Evolutionary conservation across 805 yeast species (phyloP).

Genomic region (Zygosaccharomyces kombuchaensis): DNA sequence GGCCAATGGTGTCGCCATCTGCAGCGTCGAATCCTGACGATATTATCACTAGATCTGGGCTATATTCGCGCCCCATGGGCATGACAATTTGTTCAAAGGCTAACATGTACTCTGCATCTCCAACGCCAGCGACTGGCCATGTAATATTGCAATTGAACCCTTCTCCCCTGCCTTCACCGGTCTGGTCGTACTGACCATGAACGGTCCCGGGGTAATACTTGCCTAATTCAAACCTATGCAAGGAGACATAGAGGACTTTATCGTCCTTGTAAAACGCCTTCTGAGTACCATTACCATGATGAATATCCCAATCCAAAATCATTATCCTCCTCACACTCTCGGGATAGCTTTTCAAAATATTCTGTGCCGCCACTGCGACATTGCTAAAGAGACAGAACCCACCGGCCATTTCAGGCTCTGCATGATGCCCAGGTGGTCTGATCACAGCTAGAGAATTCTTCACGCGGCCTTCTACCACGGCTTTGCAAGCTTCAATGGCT

Average conservation of each 20-base stretch:
- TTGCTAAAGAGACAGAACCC: conserved; percentile 95
- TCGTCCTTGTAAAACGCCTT: conserved; percentile 86
- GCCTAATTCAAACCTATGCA: conserved; percentile 91
- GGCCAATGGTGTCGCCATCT: conserved; percentile 95
- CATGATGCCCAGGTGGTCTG: conserved; percentile 99
- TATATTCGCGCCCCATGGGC: conserved; percentile 85
- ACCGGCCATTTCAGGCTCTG: conserved; percentile 95
- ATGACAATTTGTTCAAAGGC: conserved; percentile 82
- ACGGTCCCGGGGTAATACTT: conserved; percentile 90
- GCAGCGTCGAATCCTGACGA: conserved; percentile 99
- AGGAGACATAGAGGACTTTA: conserved; percentile 81
- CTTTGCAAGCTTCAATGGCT: conserved; percentile 90
- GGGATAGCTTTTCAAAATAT: conserved; percentile 75
- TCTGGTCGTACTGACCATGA: conserved; percentile 75
- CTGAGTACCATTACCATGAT: conserved; percentile 98
- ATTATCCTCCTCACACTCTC: conserved; percentile 81
- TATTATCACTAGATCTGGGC: conserved; percentile 88
- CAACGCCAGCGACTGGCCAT: conserved; percentile 88
- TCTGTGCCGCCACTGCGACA: conserved; percentile 94
- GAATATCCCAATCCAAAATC: conserved; percentile 96
- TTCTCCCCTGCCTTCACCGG: conserved; percentile 81
- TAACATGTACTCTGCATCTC: conserved; percentile 91
- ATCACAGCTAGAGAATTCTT: conserved; percentile 92
- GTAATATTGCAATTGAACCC: conserved; percentile 90
- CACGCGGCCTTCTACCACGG: conserved; percentile 89